Evolutionary conservation across 768 basidiomycete species (phyloP), one percentile per base, ranked within the genome.

Genomic region (Leucosporidium yakuticum): DNA sequence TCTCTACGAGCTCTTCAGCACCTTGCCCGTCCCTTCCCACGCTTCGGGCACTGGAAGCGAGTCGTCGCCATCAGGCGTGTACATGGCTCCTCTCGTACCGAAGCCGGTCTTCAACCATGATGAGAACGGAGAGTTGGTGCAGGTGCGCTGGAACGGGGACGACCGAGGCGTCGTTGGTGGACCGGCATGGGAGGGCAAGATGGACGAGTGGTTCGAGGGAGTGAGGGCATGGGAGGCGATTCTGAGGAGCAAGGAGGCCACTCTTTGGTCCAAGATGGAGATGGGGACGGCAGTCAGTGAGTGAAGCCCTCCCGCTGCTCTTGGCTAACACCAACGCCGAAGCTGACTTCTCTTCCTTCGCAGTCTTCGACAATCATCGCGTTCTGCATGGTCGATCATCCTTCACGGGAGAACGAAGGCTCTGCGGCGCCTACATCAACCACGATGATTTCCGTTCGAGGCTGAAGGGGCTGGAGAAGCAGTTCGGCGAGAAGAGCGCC

Each of bases 371-470:
- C 78, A 97, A 98, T 77, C 89, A 95, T 79, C 85, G 95, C 27
- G 90, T 97, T 19, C 81, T 98, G 59, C 95, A 97, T 73, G 95
- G 95, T 19, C 87, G 95, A n/a, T 91, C 92, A 0, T 84, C 87
- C 1, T 98, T 96, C 76, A 83, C 85, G 19, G 95, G 95, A 17
- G 85, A 85, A 77, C 85, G 95, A 4, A 84, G 90, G 2, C 91
- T 99, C 86, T 97, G 95, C 75, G 95, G 95, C 4, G 96, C 95
- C 0, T 99, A 99, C 77, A 84, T 97, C 65, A 90, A 90, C 0
- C 81, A 84, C 19, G 95, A 99, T 77, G 96, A 99, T 77, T 97
- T 87, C 77, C 83, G 83, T 49, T 93, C 91, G 0, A 87, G 87
- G 72, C 80, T 95, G 17, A 69, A 70, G 25, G 77, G 75, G 6